Evolutionary conservation across 345 rosid species (phyloP).

Genomic region (Camelina sativa): DNA sequence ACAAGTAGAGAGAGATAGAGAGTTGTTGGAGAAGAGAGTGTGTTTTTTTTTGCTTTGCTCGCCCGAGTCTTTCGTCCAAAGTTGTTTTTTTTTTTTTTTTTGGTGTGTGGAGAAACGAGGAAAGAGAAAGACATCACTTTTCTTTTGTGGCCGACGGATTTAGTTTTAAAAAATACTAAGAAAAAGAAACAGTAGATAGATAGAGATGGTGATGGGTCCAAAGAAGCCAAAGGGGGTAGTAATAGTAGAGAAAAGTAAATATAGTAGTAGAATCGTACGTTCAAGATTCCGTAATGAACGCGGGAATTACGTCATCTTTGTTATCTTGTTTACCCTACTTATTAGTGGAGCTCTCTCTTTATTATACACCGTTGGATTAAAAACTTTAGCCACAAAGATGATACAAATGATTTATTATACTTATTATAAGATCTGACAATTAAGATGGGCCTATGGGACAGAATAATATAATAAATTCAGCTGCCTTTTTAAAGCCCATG

Average conservation of each 20-base stretch:
- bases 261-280: conserved; percentile 23
- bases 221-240: not conserved
- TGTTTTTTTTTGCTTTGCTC: not conserved
- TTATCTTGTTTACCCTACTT: conserved; percentile 24
- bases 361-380: conserved; percentile 29
- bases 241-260: too few species aligned
- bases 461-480: too few species aligned
- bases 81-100: conserved; percentile 1
- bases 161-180: conserved; percentile 8
- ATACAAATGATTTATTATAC: too few species aligned
- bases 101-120: not conserved
- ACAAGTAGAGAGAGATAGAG: conserved; percentile 10
- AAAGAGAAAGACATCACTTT: conserved; percentile 5
- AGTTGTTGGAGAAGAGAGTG: conserved; percentile 19
- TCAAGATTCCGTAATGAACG: conserved; percentile 35
- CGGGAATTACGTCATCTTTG: conserved; percentile 32
- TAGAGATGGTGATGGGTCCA: not conserved
- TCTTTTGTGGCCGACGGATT: conserved; percentile 44
- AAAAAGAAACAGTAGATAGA: not conserved
- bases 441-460: too few species aligned
- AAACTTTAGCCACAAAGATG: too few species aligned
- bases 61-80: conserved; percentile 33
- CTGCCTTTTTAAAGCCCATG: too few species aligned
- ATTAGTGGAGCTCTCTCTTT: conserved; percentile 1
- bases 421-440: too few species aligned